Conservation (phyloP, 2,329 filamentous ascomycete genomes). For the Nemania serpens region DNA sequence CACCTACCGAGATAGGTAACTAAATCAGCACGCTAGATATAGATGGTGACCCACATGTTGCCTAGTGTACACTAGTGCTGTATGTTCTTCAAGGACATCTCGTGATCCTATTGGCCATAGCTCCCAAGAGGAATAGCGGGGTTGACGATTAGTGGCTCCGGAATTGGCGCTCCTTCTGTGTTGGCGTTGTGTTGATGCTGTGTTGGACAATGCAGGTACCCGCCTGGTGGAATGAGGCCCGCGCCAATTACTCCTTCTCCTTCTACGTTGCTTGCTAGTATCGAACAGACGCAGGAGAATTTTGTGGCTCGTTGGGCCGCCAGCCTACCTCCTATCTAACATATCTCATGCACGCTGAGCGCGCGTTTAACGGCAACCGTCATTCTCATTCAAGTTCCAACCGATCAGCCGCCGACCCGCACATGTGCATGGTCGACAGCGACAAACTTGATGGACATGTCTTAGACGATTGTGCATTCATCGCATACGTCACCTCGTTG, state of each 20-base stretch:
- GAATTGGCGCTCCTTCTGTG: not conserved
- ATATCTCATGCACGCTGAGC: slow-evolving; percentile 9
- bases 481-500: not conserved
- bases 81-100: too few species aligned
- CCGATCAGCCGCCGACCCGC: slow-evolving; percentile 15
- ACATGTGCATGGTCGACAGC: slow-evolving; percentile 1
- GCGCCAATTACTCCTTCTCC: slow-evolving; percentile 18
- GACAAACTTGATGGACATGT: not conserved
- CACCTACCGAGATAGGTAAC: not conserved
- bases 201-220: slow-evolving; percentile 20
- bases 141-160: not conserved
- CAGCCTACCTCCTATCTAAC: too few species aligned
- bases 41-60: too few species aligned
- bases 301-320: not conserved
- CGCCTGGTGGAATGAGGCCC: slow-evolving; percentile 4
- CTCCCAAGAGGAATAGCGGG: not conserved
- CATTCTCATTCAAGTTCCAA: not conserved
- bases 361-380: slow-evolving; percentile 20
- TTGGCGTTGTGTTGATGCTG: not conserved
- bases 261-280: too few species aligned
- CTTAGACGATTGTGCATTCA: not conserved
- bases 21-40: not conserved
- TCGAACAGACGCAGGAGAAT: not conserved
- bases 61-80: too few species aligned
- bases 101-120: slow-evolving; percentile 8